These are phyloP conservation scores for Parachlorella kessleri DNA, from an alignment of 139 green algal species.

Conservation along the genomic window DNA sequence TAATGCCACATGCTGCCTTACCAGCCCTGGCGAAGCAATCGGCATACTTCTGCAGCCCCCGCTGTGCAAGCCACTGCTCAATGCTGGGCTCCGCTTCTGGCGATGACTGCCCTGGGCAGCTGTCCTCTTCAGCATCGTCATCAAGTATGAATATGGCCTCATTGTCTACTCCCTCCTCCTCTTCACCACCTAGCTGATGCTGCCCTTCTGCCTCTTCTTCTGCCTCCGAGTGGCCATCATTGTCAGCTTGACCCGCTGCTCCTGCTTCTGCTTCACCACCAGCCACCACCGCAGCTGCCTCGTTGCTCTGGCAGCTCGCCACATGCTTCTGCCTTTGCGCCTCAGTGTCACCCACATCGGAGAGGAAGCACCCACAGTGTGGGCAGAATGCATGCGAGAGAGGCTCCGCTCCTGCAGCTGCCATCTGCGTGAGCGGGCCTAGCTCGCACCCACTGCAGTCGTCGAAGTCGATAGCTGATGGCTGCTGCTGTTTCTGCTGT, in stretches of 20 bases:
- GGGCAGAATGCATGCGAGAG: conserved; percentile 21
- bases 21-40: conserved; percentile 23
- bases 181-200: neutral
- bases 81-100: too few relatives aligned
- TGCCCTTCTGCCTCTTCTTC: neutral
- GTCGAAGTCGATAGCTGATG: neutral
- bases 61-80: conserved; percentile 20
- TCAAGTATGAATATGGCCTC: too few relatives aligned
- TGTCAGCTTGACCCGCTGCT: neutral
- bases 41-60: conserved; percentile 22
- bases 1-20: too few relatives aligned
- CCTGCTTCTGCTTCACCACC: neutral
- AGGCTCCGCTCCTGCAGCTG: neutral
- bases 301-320: neutral
- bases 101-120: too few relatives aligned
- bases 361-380: conserved; percentile 15
- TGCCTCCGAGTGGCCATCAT: neutral
- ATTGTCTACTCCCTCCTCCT: neutral
- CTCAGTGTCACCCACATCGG: conserved; percentile 4
- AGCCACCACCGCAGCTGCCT: neutral
- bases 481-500: neutral
- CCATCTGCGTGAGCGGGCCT: conserved; percentile 26
- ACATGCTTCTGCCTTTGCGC: neutral
- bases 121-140: too few relatives aligned
- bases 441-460: neutral